These are phyloP conservation scores for Cryptomeria japonica DNA, from an alignment of 75 land plant species.

Conservation along the genomic window DNA sequence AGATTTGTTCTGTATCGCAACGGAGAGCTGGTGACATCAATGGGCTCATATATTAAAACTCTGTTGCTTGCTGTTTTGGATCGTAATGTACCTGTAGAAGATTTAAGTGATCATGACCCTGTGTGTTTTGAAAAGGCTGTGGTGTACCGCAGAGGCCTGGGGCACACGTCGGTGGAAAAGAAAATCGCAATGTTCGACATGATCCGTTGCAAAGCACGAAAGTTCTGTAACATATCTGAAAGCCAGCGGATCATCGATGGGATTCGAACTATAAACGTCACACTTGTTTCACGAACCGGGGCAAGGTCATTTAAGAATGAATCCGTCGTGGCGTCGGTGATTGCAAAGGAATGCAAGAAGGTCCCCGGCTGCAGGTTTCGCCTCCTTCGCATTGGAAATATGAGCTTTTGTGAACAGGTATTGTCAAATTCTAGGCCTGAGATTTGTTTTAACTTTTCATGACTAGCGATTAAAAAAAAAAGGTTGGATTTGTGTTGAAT, in stretches of 20 bases:
- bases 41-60: constrained; percentile 32
- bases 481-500: background rate
- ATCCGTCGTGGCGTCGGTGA: constrained; percentile 25
- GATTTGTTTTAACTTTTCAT: background rate
- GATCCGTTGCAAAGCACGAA: constrained; percentile 51
- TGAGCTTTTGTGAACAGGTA: constrained; percentile 68
- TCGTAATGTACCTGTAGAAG: background rate
- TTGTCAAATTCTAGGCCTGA: background rate
- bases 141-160: constrained; percentile 54
- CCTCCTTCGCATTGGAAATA: constrained; percentile 21
- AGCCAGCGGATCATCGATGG: background rate
- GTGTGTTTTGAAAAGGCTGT: constrained; percentile 70
- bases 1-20: constrained; percentile 54
- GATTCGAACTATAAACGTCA: constrained; percentile 21
- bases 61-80: constrained; percentile 28
- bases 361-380: constrained; percentile 40
- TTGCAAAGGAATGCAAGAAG: constrained; percentile 41
- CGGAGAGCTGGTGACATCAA: constrained; percentile 29
- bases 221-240: background rate
- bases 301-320: constrained; percentile 42
- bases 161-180: constrained; percentile 27
- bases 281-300: constrained; percentile 46
- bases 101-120: constrained; percentile 15
- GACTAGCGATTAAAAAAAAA: background rate
- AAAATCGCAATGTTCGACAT: constrained; percentile 25